Base-by-base conservation (phyloP, 2,329 filamentous ascomycete genomes). In the Ceratocystis harringtonii region DNA sequence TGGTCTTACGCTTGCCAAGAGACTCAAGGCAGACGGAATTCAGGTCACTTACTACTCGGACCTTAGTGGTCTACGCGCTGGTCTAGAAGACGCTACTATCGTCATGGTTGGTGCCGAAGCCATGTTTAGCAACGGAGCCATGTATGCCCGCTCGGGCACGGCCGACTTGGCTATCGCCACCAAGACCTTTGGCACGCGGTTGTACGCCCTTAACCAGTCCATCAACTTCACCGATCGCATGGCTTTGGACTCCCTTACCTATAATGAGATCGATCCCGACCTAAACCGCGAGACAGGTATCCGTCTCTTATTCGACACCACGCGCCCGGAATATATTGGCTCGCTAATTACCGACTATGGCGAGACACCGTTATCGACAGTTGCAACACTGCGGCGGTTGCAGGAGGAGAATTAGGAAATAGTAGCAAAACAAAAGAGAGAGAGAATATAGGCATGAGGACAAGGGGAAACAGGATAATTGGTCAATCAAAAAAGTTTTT, bases 311-410 rank as follows among this genome's bases (percentile, higher is more conserved):
- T 96, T 95, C 72, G 94, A 99, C 74, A 89, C 92, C 61, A 99
- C 94, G 0, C 88, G 87, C 15, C 89, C 90, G 3, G 87, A 90
- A 71, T 92, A 90, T 72, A 86, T 97, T 69, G 87, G 89, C 48
- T 88, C 92, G 75, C 87, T 99, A 50, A 85, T 97, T 62, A 96
- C 91, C 2, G 94, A 99, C 76, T 86, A 92, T 73, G 94, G 92
- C 4, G 66, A 68, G 52, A 67, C 66, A 19, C 64, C 66, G n/a
- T 36, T 68, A 22, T 63, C 64, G 7, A 65, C 65, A 22, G 64
- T 64, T 17, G 65, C 65, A n/a, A 67, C 58, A 28, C 50, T 69
- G 41, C 67, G 67, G n/a, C 64, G 65, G 62, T 48, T 69, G 65
- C 67, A 69, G 60, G 67, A 68, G 28, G 66, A 67, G 30, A 67